phyloP scores from a whole-genome alignment of 1,284 basidiomycete genomes.

The Apiotrichum brassicae region DNA sequence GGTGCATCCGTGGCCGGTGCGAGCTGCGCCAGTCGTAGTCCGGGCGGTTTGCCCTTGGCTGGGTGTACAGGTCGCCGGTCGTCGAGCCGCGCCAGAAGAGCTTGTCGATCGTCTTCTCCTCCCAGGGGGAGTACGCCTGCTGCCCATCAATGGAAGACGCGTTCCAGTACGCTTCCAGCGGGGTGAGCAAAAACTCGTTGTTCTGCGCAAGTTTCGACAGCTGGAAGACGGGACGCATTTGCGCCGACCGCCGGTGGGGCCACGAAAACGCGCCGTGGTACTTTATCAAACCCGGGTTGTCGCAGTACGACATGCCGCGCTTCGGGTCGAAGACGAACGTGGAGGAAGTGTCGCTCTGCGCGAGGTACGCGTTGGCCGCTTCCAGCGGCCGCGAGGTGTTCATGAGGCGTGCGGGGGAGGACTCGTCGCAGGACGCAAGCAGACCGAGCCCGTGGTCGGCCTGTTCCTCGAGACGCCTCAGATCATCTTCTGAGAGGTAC shows the following conservation, averaged over 20 bases:
- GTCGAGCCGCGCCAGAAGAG: constrained; percentile 48
- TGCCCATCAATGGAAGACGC: constrained; percentile 12
- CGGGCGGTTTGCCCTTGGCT: constrained; percentile 10
- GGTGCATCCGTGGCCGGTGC: constrained; percentile 43
- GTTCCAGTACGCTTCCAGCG: constrained; percentile 43
- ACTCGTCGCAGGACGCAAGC: constrained; percentile 1
- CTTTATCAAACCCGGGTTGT: constrained; percentile 29
- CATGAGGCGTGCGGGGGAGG: background rate
- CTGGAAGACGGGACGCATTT: constrained; percentile 43
- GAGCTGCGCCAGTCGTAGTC: constrained; percentile 39
- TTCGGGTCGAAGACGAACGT: constrained; percentile 37
- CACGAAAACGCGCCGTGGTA: constrained; percentile 40
- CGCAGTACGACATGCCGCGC: constrained; percentile 31
- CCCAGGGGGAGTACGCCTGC: constrained; percentile 26
- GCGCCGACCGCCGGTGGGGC: constrained; percentile 30
- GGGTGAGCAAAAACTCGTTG: constrained; percentile 41
- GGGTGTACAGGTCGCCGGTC: constrained; percentile 45
- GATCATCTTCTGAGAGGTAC: constrained; percentile 28
- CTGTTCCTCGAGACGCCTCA: constrained; percentile 14
- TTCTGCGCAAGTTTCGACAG: constrained; percentile 39
- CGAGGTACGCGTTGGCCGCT: background rate
- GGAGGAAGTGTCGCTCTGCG: constrained; percentile 9
- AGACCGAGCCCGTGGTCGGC: background rate
- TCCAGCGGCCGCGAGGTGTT: background rate
- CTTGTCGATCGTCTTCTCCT: constrained; percentile 40